Evolutionary conservation across 2,329 filamentous ascomycete species (phyloP).

Genomic region (Xylaria hypoxylon): DNA sequence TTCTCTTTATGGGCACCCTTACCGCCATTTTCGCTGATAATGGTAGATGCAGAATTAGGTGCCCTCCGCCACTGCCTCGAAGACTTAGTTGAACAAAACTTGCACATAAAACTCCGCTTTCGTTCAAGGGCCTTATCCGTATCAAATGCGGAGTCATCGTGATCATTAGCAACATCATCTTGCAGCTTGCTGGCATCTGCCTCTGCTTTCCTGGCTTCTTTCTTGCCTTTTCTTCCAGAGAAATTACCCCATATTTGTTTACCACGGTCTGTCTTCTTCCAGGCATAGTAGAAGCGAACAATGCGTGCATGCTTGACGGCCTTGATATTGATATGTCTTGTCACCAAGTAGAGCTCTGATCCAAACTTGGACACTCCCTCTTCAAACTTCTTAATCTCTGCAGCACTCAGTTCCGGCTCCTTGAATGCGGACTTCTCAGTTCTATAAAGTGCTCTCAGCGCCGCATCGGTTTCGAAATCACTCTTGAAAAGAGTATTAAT

Average conservation of each 20-base stretch:
- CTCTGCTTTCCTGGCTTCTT: constrained; percentile 80
- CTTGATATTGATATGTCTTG: constrained; percentile 88
- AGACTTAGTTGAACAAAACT: constrained; percentile 84
- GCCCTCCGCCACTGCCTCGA: constrained; percentile 94
- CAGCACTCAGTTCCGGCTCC: constrained; percentile 81
- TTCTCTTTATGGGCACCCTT: constrained; percentile 87
- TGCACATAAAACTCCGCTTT: constrained; percentile 90
- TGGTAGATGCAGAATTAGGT: constrained; percentile 78
- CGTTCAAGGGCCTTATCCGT: constrained; percentile 81
- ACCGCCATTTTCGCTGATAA: constrained; percentile 72
- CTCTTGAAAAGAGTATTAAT: constrained; percentile 77
- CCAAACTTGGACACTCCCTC: constrained; percentile 91
- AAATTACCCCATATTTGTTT: constrained; percentile 91
- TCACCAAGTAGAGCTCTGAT: constrained; percentile 86
- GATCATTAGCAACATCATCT: constrained; percentile 91
- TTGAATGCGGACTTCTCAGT: constrained; percentile 79
- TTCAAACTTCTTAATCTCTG: constrained; percentile 90
- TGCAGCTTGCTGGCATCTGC: constrained; percentile 80
- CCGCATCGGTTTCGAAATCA: constrained; percentile 76
- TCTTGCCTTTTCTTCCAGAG: constrained; percentile 88
- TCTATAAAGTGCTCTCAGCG: constrained; percentile 76
- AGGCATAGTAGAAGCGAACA: constrained; percentile 95
- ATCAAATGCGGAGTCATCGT: constrained; percentile 97
- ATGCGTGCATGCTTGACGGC: constrained; percentile 82
- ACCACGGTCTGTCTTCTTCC: constrained; percentile 93